These are phyloP conservation scores for Mycosphaerella arachidis DNA, from an alignment of 2,329 filamentous ascomycete species.

Conservation along the genomic window DNA sequence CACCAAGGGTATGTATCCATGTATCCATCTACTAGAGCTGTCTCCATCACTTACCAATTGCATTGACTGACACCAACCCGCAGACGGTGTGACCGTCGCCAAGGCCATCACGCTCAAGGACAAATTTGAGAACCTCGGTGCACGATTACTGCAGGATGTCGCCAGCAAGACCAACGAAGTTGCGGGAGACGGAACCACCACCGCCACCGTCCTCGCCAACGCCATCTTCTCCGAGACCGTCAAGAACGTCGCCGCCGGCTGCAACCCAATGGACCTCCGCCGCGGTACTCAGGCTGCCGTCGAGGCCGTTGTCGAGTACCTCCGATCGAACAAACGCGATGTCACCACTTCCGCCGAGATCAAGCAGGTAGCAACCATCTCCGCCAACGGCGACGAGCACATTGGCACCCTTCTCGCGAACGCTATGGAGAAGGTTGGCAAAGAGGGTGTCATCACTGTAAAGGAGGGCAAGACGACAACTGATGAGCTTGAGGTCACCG, in stretches of 20 bases:
- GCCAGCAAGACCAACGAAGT: slow-evolving; percentile 99
- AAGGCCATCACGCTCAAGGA: slow-evolving; percentile 91
- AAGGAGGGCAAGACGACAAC: slow-evolving; percentile 99
- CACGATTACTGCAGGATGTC: slow-evolving; percentile 92
- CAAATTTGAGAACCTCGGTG: slow-evolving; percentile 99
- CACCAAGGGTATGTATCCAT: slow-evolving; percentile 73
- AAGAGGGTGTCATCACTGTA: slow-evolving; percentile 99
- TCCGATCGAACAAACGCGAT: slow-evolving; percentile 93
- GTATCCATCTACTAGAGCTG: neutral
- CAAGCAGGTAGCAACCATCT: slow-evolving; percentile 96
- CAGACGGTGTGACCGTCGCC: slow-evolving; percentile 52
- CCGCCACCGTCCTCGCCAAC: slow-evolving; percentile 91
- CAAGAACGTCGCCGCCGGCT: slow-evolving; percentile 98
- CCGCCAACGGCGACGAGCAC: slow-evolving; percentile 92
- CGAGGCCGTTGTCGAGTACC: slow-evolving; percentile 86
- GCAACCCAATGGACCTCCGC: slow-evolving; percentile 99
- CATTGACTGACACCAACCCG: slow-evolving; percentile 11
- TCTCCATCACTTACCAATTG: too few relatives aligned
- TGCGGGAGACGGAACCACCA: slow-evolving; percentile 97
- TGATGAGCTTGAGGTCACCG: slow-evolving; percentile 96
- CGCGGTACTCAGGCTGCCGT: slow-evolving; percentile 96
- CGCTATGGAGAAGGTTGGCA: slow-evolving; percentile 99
- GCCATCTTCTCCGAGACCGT: slow-evolving; percentile 99
- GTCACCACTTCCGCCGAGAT: slow-evolving; percentile 97
- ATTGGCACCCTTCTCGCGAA: slow-evolving; percentile 94